phyloP scores from a whole-genome alignment of 2,329 filamentous ascomycete species.

The Beauveria rudraprayagi region DNA sequence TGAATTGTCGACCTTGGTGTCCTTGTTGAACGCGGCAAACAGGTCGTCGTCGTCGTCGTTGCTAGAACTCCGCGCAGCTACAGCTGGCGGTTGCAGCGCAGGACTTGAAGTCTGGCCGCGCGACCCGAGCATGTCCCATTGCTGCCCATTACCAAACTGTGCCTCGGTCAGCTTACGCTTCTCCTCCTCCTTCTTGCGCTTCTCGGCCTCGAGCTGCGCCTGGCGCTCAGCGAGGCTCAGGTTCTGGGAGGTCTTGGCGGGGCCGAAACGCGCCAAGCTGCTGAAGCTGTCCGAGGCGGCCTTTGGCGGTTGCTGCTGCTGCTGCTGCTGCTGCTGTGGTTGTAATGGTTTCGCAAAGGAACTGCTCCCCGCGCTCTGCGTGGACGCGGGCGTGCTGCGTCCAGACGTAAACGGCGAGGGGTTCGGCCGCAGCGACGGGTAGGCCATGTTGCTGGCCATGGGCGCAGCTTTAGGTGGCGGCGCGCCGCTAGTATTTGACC shows the following conservation, averaged over 20 bases:
- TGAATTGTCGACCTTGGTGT: conserved; percentile 59
- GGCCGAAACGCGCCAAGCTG: conserved; percentile 56
- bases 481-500: conserved; percentile 37
- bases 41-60: conserved; percentile 55
- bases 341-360: conserved; percentile 35
- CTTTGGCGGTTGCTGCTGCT: neutral
- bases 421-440: conserved; percentile 45
- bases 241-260: conserved; percentile 55
- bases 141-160: conserved; percentile 68
- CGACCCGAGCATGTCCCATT: conserved; percentile 66
- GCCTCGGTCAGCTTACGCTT: conserved; percentile 62
- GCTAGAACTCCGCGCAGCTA: conserved; percentile 13
- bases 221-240: conserved; percentile 74
- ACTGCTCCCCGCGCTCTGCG: conserved; percentile 34
- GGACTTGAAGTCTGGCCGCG: conserved; percentile 35
- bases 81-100: conserved; percentile 16
- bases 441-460: conserved; percentile 35
- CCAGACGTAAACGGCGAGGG: conserved; percentile 49
- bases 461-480: conserved; percentile 23
- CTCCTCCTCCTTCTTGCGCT: conserved; percentile 65
- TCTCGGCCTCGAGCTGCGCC: conserved; percentile 56
- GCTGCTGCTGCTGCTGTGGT: neutral
- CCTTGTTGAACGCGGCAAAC: conserved; percentile 59
- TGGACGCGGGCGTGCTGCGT: conserved; percentile 47
- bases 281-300: conserved; percentile 65